Percentiles rank a stretch among this genome's conserved stretches.
Evolutionary conservation across 202 grass and related monocot species (phyloP).

Genomic region (Saccharum hybrid): DNA sequence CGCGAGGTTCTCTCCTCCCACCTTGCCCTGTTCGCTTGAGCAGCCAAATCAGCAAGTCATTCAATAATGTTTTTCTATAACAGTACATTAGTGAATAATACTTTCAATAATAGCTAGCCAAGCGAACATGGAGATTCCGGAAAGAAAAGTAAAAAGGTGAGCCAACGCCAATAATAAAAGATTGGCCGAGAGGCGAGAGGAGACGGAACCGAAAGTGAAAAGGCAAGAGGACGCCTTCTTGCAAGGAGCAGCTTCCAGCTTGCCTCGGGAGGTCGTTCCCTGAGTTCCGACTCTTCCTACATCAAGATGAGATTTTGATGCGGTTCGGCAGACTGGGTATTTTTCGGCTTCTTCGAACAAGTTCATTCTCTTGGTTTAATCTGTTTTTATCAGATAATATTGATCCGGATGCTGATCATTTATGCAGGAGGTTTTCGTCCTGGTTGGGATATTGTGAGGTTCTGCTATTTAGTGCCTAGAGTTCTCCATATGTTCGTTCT

Average conservation of each 20-base stretch:
- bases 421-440: constrained; percentile 24
- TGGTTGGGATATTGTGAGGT: constrained; percentile 22
- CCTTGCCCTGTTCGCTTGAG: no score
- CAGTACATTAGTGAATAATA: no score
- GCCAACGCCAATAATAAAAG: constrained; percentile 33
- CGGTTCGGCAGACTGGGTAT: constrained; percentile 40
- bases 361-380: constrained; percentile 22
- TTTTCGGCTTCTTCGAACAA: not conserved
- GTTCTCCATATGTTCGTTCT: constrained; percentile 42
- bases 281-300: not conserved
- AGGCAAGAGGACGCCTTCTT: constrained; percentile 24
- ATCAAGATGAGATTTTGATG: constrained; percentile 36
- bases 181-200: constrained; percentile 30
- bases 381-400: not conserved
- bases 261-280: not conserved
- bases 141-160: constrained; percentile 8
- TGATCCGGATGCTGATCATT: constrained; percentile 25
- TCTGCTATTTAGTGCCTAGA: constrained; percentile 34
- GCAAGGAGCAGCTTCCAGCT: constrained; percentile 11
- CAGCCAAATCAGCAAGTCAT: no score
- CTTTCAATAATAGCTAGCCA: no score
- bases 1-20: constrained; percentile 17
- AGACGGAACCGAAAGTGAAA: constrained; percentile 28
- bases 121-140: no score
- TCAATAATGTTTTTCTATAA: no score